Evolutionary conservation across 768 basidiomycete species (phyloP).

Genomic region (Phanerochaete carnosa): DNA sequence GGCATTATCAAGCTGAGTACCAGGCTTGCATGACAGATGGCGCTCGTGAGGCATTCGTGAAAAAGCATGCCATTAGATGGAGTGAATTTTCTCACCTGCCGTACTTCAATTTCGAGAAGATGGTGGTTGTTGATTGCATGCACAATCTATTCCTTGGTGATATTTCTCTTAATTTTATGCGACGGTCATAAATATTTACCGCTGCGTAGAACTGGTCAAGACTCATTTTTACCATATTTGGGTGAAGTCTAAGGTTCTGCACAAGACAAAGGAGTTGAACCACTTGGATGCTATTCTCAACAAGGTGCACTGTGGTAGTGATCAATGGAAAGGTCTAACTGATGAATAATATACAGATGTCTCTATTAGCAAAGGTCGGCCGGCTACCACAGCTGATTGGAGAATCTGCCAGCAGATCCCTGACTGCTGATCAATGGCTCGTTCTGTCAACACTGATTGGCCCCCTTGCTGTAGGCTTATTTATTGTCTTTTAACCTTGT

Average conservation of each 20-base stretch:
- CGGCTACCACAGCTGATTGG: conserved; percentile 19
- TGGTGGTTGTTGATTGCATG: conserved; percentile 30
- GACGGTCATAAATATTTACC: no score
- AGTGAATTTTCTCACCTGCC: conserved; percentile 20
- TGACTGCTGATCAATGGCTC: conserved; percentile 24
- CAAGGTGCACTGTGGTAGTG: not conserved
- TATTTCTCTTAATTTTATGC: no score
- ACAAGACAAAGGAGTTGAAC: conserved; percentile 18
- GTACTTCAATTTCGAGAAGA: conserved; percentile 27
- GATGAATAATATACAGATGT: conserved; percentile 16
- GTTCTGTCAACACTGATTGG: conserved; percentile 11
- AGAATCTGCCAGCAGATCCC: conserved; percentile 20
- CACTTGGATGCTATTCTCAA: conserved; percentile 20
- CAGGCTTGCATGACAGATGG: not conserved
- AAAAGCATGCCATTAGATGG: conserved; percentile 13
- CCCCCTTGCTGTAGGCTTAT: conserved; percentile 14
- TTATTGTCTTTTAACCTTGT: not conserved
- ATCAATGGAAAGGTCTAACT: not conserved
- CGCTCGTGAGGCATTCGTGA: conserved; percentile 16
- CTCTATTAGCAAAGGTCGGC: conserved; percentile 15
- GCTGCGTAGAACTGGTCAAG: conserved; percentile 6
- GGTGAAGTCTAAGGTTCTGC: conserved; percentile 4
- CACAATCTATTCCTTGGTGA: conserved; percentile 26
- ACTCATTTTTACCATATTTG: conserved; percentile 12
- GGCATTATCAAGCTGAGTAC: conserved; percentile 5